These are phyloP conservation scores for Acanthamoeba lenticulata DNA, from an alignment of 208 protist genomes.

Conservation along the genomic window DNA sequence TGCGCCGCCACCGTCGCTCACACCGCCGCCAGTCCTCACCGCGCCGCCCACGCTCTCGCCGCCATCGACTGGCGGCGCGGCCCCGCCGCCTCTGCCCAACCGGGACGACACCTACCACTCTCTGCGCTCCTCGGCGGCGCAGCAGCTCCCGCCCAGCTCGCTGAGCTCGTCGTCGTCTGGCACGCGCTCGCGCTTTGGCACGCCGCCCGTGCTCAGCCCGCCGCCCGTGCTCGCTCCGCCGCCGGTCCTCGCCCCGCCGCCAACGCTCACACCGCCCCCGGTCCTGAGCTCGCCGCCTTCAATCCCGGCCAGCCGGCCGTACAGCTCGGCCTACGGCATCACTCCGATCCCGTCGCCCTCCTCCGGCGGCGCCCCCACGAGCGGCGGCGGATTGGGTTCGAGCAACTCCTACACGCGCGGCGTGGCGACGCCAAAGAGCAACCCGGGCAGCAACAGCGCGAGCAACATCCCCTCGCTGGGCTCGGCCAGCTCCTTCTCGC, in stretches of 20 bases:
- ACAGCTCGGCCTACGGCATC: not conserved
- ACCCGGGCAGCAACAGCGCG: not conserved
- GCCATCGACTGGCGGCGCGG: not conserved
- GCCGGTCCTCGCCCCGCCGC: not conserved
- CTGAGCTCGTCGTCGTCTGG: not conserved
- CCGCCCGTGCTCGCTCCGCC: too few relatives aligned
- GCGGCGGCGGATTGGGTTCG: not conserved
- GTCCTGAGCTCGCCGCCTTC: not conserved
- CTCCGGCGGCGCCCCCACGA: not conserved
- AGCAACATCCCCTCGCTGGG: not conserved
- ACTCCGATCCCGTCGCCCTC: not conserved
- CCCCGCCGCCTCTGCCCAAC: not conserved
- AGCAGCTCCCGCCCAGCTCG: not conserved
- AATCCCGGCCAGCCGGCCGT: not conserved
- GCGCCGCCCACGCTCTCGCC: not conserved
- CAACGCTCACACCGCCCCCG: not conserved
- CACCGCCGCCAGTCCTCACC: not conserved
- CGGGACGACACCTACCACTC: not conserved
- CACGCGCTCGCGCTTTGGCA: not conserved
- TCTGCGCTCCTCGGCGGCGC: not conserved
- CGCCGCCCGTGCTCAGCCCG: not conserved
- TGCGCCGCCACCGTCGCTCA: not conserved
- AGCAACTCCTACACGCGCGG: not conserved
- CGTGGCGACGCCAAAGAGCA: not conserved
- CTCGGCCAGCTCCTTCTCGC: not conserved